Evolutionary conservation across 2,329 filamentous ascomycete genomes (phyloP), one percentile per base, ranked within the genome.

Genomic region (Cytospora piceicola): DNA sequence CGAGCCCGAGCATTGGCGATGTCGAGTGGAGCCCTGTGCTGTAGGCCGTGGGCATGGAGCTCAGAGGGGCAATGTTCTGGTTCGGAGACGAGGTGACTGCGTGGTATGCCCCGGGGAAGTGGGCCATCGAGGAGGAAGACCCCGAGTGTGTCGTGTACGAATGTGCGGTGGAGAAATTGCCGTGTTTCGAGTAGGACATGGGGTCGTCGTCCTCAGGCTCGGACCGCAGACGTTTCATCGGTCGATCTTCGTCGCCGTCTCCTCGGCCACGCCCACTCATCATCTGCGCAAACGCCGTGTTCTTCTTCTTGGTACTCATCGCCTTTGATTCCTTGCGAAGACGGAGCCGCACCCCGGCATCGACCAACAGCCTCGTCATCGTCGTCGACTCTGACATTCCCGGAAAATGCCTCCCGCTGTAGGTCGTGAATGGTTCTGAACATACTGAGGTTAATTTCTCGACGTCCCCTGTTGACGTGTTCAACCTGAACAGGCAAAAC

Each of bases 301-400:
- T 81, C 32, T 80, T 77, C 72, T 83, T 85, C 64, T 80, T 77
- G 22, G 80, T 82, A 6, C 77, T 80, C 70, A 80, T 79, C 24
- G 84, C 84, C 64, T 91, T 84, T 54, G 91, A 90, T 76, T 96
- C 93, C 75, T 96, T 96, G 63, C 93, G 87, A 56, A 96, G 83
- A 61, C 93, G 85, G 36, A 97, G 80, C 60, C 92, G 89, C 17
- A 96, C 91, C 11, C 93, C 93, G 75, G 96, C 93, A 72, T 96
- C 93, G 69, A 90, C 91, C 76, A 97, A 94, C 0, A 90, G 88
- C 60, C 92, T 85, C 0, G 93, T 95, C 53, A 96, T 79, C 70
- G 89, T 88, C 0, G 92, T 95, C 1, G 92, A 96, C 75, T 94
- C 91, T 55, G 86, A 83, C 85, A 95, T 89, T 39, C 93, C 91